Evolutionary conservation across 2,329 filamentous ascomycete species (phyloP).

Genomic region (Beauveria brongniartii): DNA sequence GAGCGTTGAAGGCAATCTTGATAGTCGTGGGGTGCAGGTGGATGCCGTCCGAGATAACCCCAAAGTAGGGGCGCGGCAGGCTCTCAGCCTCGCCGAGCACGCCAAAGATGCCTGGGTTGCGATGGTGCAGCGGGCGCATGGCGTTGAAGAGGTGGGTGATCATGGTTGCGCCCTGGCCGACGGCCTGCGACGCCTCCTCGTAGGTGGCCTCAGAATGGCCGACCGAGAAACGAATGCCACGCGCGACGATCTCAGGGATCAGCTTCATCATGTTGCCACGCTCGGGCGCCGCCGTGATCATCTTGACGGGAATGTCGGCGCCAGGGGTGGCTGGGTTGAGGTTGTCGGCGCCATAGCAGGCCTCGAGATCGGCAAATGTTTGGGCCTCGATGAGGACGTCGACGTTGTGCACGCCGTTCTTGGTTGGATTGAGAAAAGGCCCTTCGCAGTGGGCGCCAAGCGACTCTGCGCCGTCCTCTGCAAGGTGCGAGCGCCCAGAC

Average conservation of each 20-base stretch:
- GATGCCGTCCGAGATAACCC: conserved; percentile 83
- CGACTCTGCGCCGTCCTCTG: conserved; percentile 70
- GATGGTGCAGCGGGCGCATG: conserved; percentile 83
- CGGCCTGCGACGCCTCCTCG: conserved; percentile 65
- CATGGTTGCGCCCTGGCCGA: conserved; percentile 73
- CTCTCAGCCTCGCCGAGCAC: conserved; percentile 62
- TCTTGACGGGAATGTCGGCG: conserved; percentile 49
- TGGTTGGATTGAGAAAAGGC: conserved; percentile 73
- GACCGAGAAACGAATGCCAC: conserved; percentile 68
- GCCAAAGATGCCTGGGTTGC: conserved; percentile 85
- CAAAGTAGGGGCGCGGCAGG: conserved; percentile 64
- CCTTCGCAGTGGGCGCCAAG: conserved; percentile 88
- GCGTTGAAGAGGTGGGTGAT: conserved; percentile 93
- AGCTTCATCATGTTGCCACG: conserved; percentile 58
- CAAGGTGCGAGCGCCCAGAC: conserved; percentile 50
- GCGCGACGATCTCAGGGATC: conserved; percentile 57
- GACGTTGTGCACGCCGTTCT: conserved; percentile 79
- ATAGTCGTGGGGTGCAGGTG: conserved; percentile 83
- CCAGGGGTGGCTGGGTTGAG: conserved; percentile 35
- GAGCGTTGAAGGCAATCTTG: conserved; percentile 81
- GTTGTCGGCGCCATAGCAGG: conserved; percentile 66
- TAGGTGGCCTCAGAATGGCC: conserved; percentile 85
- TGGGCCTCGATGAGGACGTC: conserved; percentile 60
- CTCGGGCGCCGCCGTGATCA: conserved; percentile 85
- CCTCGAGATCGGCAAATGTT: conserved; percentile 56